Base-by-base conservation (phyloP, 1,284 basidiomycete species). In the Caloboletus inedulis region DNA sequence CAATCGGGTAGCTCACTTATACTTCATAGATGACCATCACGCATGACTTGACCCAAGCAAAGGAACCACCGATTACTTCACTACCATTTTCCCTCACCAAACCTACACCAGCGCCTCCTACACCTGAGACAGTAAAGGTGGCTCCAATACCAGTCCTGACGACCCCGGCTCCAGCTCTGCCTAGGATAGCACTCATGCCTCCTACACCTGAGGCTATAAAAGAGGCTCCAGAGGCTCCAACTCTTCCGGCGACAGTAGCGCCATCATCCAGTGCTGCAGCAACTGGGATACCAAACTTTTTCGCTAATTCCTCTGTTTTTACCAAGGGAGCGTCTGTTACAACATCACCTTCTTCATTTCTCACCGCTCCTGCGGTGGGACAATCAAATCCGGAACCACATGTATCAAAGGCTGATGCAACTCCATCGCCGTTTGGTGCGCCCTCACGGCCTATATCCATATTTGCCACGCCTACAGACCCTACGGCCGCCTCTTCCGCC, bases 21-120 rank as follows among this genome's bases (percentile, higher is more conserved):
- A 53, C 30, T 65, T 51, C 35, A 60, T 53, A 72, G 53, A 55
- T 64, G 18, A 60, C 71, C 30, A 58, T 75, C 31, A 58, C 73
- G 47, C 69, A 70, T 48, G 72, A 74, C 56, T 47, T 69, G 19
- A 55, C 70, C 2, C 66, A 69, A n/a, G 79, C 78, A 16, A 84
- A 81, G 60, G 87, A 88, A 56, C 81, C 83, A 16, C 85, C 86
- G 0, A 81, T 87, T 47, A 43, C 72, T 25, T 72, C 79, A 4
- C 71, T 89, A 51, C 86, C 86, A 9, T 89, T 88, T 65, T 85
- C 85, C 1, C 72, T 89, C 47, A 70, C 69, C 9, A 76, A 74
- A 55, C 53, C 76, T 19, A 51, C 62, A 34, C 50, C 55, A 25
- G 30, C 27, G 6, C 59, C 43, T 33, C 46, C 48, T 29, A n/a